Evolutionary conservation across 306 rosid genomes (phyloP), one percentile per base, ranked within the genome.

Genomic region (Castanea sativa): DNA sequence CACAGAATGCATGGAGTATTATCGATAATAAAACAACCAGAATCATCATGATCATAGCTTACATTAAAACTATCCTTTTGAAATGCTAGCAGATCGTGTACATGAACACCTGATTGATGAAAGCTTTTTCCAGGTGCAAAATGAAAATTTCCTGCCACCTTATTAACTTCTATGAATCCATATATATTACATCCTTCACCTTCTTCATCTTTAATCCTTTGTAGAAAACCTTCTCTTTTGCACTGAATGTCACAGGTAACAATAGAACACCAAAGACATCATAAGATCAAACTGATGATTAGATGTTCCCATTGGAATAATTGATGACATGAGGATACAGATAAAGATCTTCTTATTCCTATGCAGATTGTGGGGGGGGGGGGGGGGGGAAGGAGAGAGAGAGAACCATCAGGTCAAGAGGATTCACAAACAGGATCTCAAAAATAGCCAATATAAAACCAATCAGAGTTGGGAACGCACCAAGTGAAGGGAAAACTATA

Each of bases 51-150:
- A 88, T 60, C 74, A 75, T 52, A 65, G 64, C 96, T 87, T 96
- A 93, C 99, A 86, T 96, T 96, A 73, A 93, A 96, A 74, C 96
- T 91, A 69, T 96, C 98, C 88, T 89, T 96, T 87, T 96, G 98
- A 89, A 96, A 93, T 60, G 97, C 91, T 88, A 90, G 81, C 53
- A 96, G 72, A 86, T 96, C 97, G 60, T 96, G 99, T 30, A 96
- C 93, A 59, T 91, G 99, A 60, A 89, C 94, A 71, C 92, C 93
- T 69, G 98, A 90, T 84, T 96, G 98, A 80, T 96, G 98, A 84
- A 96, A 96, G 83, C 99, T 96, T 89, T 96, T 96, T 80, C 98
- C 99, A 72, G 96, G 97, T 71, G 98, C 98, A 88, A 96, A 93
- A 83, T 96, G 99, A 75, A 96, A 96, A 87, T 93, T 96, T 73